phyloP scores from a whole-genome alignment of 208 protist genomes.

The Porcisia hertigi region DNA sequence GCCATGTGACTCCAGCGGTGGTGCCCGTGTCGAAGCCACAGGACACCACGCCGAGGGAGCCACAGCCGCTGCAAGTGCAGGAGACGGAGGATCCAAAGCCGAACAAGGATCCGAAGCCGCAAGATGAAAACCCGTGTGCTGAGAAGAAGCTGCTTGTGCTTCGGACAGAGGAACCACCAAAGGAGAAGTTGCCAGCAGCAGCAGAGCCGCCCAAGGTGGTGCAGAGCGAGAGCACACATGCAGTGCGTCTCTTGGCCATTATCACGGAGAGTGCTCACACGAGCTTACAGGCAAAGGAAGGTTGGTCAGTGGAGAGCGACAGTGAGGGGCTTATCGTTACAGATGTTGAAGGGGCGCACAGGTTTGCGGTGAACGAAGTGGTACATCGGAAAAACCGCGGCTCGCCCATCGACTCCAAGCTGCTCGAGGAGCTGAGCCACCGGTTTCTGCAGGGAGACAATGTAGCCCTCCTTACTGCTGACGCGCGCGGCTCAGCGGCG shows the following conservation, averaged over 20 bases:
- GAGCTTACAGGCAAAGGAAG: constrained; percentile 33
- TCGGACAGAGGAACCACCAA: neutral
- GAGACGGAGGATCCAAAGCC: neutral
- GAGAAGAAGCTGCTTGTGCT: neutral
- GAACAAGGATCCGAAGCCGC: neutral
- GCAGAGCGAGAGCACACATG: neutral
- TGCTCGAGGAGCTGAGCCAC: constrained; percentile 43
- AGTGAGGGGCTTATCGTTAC: constrained; percentile 40
- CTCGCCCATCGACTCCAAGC: constrained; percentile 27
- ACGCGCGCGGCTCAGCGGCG: constrained; percentile 43
- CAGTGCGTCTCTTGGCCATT: constrained; percentile 34
- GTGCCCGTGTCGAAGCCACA: neutral
- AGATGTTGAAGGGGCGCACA: constrained; percentile 39
- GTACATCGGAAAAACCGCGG: constrained; percentile 34
- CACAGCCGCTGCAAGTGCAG: constrained; percentile 6
- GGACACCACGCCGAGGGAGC: neutral
- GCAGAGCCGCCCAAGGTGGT: neutral
- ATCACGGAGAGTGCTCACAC: constrained; percentile 45
- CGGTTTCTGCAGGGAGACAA: constrained; percentile 54
- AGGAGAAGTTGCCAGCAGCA: neutral
- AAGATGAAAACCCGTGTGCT: neutral
- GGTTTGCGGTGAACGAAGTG: constrained; percentile 48
- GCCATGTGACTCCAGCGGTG: neutral
- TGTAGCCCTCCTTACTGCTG: constrained; percentile 51
- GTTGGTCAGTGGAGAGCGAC: constrained; percentile 34